These are phyloP conservation scores for Sindora glabra DNA, from an alignment of 306 rosid genomes.

Conservation along the genomic window DNA sequence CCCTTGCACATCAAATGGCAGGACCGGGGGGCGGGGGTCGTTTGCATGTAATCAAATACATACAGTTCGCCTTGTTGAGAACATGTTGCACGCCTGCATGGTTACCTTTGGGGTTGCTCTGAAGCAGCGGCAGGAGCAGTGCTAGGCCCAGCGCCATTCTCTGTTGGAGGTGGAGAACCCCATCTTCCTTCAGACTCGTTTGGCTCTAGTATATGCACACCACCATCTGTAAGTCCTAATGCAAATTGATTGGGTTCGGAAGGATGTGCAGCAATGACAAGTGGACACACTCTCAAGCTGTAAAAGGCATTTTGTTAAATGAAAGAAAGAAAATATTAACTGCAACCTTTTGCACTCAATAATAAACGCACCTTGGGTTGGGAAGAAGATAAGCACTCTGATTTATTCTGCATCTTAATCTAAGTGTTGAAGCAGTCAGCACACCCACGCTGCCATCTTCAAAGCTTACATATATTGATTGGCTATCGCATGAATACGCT, in stretches of 20 bases:
- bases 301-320: constrained; percentile 2
- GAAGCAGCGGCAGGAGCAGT: constrained; percentile 45
- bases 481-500: constrained; percentile 88
- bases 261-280: constrained; percentile 95
- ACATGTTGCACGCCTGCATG: constrained; percentile 22
- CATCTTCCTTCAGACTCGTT: constrained; percentile 90
- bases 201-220: constrained; percentile 88
- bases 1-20: constrained; percentile 37
- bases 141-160: constrained; percentile 94
- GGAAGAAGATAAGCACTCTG: constrained; percentile 73
- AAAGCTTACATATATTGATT: constrained; percentile 77
- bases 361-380: constrained; percentile 62
- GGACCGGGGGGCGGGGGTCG: constrained; percentile 41
- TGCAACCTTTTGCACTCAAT: constrained; percentile 5
- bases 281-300: constrained; percentile 77
- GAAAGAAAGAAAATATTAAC: not conserved
- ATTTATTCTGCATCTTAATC: constrained; percentile 84
- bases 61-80: constrained; percentile 27
- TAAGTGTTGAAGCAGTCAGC: constrained; percentile 72
- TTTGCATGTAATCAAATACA: constrained; percentile 31
- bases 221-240: constrained; percentile 87
- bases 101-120: constrained; percentile 83
- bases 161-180: constrained; percentile 86
- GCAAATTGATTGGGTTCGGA: constrained; percentile 92
- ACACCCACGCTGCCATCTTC: constrained; percentile 90